These are phyloP conservation scores for Arthrobotrys sinensis DNA, from an alignment of 2,329 filamentous ascomycete species.

Conservation along the genomic window DNA sequence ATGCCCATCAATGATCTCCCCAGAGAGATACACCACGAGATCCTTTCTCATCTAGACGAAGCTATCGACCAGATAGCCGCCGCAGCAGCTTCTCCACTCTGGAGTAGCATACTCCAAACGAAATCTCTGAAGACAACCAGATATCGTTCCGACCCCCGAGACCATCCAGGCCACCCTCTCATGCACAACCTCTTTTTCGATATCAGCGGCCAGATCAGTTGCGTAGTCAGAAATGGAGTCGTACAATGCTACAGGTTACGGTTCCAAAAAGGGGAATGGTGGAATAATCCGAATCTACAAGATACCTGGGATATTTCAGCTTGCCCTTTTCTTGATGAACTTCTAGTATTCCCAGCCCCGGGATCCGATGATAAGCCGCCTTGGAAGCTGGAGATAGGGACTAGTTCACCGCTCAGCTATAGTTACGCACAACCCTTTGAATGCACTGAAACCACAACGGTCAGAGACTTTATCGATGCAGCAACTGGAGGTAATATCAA, in stretches of 20 bases:
- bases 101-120: not conserved
- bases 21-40: constrained; percentile 8
- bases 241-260: constrained; percentile 2
- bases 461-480: not conserved
- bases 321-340: not conserved
- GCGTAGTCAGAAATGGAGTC: not conserved
- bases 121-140: not conserved
- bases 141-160: not conserved
- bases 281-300: constrained; percentile 11
- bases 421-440: not conserved
- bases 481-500: constrained; percentile 8
- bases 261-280: not conserved
- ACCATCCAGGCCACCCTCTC: not conserved
- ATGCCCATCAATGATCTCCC: not conserved
- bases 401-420: not conserved
- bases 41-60: constrained; percentile 3
- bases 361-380: no score
- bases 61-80: not conserved
- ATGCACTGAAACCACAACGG: not conserved
- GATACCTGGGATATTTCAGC: constrained; percentile 9
- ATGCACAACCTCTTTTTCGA: not conserved
- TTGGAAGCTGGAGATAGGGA: constrained; percentile 11
- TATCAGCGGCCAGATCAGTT: not conserved
- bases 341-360: not conserved
- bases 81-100: not conserved